Evolutionary conservation across 2,329 filamentous ascomycete genomes (phyloP).

Genomic region (Thielaviopsis cerberus): DNA sequence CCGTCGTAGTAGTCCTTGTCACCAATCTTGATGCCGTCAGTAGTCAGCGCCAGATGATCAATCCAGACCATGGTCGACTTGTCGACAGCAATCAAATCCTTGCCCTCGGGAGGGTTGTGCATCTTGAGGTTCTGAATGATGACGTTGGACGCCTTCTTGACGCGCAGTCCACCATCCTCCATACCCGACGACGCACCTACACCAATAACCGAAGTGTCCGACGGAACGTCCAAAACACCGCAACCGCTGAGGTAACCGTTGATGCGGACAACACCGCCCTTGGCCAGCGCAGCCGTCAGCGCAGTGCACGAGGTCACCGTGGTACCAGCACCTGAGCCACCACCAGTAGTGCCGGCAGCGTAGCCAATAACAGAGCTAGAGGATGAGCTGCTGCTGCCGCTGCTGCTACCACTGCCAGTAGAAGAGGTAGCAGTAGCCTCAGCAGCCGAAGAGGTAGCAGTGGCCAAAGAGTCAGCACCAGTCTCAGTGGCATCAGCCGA

Average conservation of each 20-base stretch:
- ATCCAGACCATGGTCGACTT: conserved; percentile 29
- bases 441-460: not conserved
- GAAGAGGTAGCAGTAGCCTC: not conserved
- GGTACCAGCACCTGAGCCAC: conserved; percentile 24
- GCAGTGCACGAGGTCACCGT: conserved; percentile 27
- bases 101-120: conserved; percentile 26
- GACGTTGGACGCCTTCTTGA: conserved; percentile 32
- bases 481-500: not conserved
- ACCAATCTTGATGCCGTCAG: conserved; percentile 17
- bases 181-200: conserved; percentile 24
- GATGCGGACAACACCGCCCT: conserved; percentile 27
- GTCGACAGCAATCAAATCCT: conserved; percentile 34
- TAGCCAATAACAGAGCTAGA: conserved; percentile 16
- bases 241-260: conserved; percentile 25
- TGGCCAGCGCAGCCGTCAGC: conserved; percentile 21
- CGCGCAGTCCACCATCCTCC: conserved; percentile 27
- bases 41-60: conserved; percentile 26
- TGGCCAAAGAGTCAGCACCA: not conserved
- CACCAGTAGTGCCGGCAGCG: conserved; percentile 25
- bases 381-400: conserved; percentile 17
- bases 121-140: conserved; percentile 39
- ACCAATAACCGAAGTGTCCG: conserved; percentile 33
- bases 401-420: conserved; percentile 12
- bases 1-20: conserved; percentile 28
- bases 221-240: conserved; percentile 25